phyloP scores from a whole-genome alignment of 2,329 filamentous ascomycete species.

The Xylaria multiplex region DNA sequence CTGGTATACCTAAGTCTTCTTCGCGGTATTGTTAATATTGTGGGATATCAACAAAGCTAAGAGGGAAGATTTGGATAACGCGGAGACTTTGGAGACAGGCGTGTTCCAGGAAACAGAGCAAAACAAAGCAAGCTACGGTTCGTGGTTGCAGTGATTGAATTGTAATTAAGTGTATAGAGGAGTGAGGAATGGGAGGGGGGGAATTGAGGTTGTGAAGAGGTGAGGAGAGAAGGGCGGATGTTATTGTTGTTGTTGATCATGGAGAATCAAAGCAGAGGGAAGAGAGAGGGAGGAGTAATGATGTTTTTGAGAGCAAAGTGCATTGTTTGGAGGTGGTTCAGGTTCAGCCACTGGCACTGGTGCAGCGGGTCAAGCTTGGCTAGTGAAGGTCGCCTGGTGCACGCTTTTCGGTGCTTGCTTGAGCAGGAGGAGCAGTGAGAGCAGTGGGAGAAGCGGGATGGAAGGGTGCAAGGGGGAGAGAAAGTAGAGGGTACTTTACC shows the following conservation, averaged over 20 bases:
- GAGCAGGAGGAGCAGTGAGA: slow-evolving; percentile 15
- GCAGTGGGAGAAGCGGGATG: slow-evolving; percentile 14
- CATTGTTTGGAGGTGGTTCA: slow-evolving; percentile 42
- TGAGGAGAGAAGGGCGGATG: slow-evolving; percentile 20
- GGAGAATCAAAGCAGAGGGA: slow-evolving; percentile 23
- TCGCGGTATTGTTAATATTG: slow-evolving; percentile 33
- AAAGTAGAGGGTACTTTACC: slow-evolving; percentile 41
- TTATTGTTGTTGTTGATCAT: slow-evolving; percentile 38
- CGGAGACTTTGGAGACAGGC: slow-evolving; percentile 26
- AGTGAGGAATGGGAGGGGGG: slow-evolving; percentile 16
- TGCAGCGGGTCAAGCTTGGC: slow-evolving; percentile 32
- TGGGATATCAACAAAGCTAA: slow-evolving; percentile 44
- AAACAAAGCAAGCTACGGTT: slow-evolving; percentile 14
- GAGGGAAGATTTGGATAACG: slow-evolving; percentile 22
- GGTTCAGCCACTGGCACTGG: slow-evolving; percentile 33
- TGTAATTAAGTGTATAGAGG: slow-evolving; percentile 21
- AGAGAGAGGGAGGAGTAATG: slow-evolving; percentile 38
- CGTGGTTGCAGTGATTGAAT: background rate
- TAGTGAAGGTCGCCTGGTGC: background rate
- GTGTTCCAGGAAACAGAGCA: slow-evolving; percentile 20
- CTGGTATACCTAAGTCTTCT: slow-evolving; percentile 34
- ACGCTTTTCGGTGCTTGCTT: slow-evolving; percentile 9
- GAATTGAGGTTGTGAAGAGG: slow-evolving; percentile 20
- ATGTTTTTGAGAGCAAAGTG: slow-evolving; percentile 44
- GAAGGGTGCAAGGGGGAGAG: background rate